phyloP scores from a whole-genome alignment of 2,329 filamentous ascomycete genomes.

The Lachnellula hyalina region DNA sequence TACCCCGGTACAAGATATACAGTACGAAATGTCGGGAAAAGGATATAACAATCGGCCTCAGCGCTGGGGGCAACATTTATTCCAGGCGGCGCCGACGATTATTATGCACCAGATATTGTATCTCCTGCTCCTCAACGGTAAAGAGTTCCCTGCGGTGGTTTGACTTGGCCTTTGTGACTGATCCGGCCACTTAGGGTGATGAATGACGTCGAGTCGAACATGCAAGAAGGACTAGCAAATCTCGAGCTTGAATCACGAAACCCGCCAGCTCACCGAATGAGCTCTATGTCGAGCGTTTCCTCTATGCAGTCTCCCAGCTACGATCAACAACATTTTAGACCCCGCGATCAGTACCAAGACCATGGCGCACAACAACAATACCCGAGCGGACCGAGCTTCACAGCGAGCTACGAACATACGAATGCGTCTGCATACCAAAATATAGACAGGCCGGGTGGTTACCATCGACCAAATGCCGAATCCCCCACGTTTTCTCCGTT shows the following conservation, averaged over 20 bases:
- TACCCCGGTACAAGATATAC: neutral
- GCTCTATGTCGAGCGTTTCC: constrained; percentile 19
- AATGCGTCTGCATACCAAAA: constrained; percentile 32
- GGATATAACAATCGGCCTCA: constrained; percentile 15
- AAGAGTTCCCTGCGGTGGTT: constrained; percentile 18
- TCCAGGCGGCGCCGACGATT: constrained; percentile 63
- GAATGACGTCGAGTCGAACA: constrained; percentile 93
- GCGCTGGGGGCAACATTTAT: constrained; percentile 58
- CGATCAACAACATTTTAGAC: neutral
- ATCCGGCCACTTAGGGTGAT: constrained; percentile 64
- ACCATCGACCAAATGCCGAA: constrained; percentile 16
- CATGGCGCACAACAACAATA: constrained; percentile 8
- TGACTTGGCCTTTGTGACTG: constrained; percentile 1
- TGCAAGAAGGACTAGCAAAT: constrained; percentile 89
- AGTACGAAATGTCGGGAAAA: constrained; percentile 9
- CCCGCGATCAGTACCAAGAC: constrained; percentile 12
- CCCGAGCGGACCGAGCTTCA: constrained; percentile 22
- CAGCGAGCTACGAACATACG: constrained; percentile 30
- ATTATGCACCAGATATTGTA: constrained; percentile 62
- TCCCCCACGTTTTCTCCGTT: constrained; percentile 86
- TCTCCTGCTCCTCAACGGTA: constrained; percentile 68
- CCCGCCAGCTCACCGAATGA: constrained; percentile 29
- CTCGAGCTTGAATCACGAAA: constrained; percentile 74
- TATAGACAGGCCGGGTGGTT: constrained; percentile 15
- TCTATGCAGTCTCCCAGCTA: constrained; percentile 20